Evolutionary conservation across 2,329 filamentous ascomycete genomes (phyloP), one percentile per base, ranked within the genome.

Genomic region (Fusarium guadeloupense): DNA sequence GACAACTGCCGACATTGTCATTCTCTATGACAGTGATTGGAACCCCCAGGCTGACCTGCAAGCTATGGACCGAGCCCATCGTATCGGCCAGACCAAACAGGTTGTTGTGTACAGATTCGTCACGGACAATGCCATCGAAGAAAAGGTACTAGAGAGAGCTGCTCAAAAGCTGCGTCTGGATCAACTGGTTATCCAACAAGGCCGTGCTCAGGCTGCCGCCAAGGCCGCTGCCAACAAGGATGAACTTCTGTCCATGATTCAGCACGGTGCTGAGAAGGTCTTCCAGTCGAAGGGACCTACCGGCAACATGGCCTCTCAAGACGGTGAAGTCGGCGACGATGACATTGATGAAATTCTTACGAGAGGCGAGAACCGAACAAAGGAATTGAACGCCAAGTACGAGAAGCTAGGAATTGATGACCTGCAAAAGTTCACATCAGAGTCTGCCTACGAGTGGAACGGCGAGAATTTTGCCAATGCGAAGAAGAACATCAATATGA

Each of bases 401-500:
- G 95, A 98, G 75, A 96, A 97, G 74, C 87, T 99, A 34, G 95
- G 96, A 63, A 90, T 99, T 25, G 95, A 99, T 74, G 95, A 99
- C 67, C 79, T 99, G 37, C 95, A 99, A 74, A 98, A 98, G 72
- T 99, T 99, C 76, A 95, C 90, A 1, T 97, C 94, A 0, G 95
- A 99, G 70, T 97, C 92, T 49, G 93, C 96, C 0, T 99, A 99
- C 71, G 95, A 98, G 73, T 99, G 96, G 96, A 99, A 99, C 64
- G 95, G 95, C 40, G 89, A 98, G 77, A 94, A 94, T 70, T 99
- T 99, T 74, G 91, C 93, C 47, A 91, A 90, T 54, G 86, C 89
- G 72, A 96, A 96, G 79, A 96, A 96, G 76, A 92, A 96, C 43
- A 92, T 97, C 62, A 92, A 92, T 42, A 85, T 97, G 64, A 93